These are phyloP conservation scores for Plasmodium relictum DNA, from an alignment of 169 alveolate genomes.

Conservation along the genomic window DNA sequence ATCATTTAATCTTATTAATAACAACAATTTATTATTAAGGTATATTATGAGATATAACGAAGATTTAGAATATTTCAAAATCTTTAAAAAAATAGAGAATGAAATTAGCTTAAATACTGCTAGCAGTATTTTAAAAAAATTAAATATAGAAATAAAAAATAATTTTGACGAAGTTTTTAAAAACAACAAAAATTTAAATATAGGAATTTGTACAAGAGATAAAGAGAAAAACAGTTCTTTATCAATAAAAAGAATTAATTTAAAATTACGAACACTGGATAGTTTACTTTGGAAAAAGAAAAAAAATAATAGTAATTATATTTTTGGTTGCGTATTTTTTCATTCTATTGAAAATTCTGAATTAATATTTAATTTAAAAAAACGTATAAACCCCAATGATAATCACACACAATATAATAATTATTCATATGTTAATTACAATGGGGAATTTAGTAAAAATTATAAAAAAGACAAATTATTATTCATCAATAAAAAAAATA, in stretches of 20 bases:
- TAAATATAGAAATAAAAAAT: constrained; percentile 29
- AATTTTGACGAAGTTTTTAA: constrained; percentile 28
- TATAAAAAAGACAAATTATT: background rate
- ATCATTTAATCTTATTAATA: background rate
- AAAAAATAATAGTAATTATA: background rate
- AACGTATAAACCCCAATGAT: background rate
- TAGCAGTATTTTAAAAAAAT: constrained; percentile 10
- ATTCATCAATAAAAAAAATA: background rate
- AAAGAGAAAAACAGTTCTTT: background rate
- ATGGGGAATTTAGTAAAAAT: background rate
- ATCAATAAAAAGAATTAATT: too few species aligned
- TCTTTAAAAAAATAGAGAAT: background rate
- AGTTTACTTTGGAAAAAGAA: background rate
- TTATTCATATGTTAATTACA: background rate
- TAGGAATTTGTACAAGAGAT: constrained; percentile 65
- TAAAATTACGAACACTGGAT: too few species aligned
- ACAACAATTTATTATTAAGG: background rate
- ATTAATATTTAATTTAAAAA: constrained; percentile 3
- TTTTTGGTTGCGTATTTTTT: constrained; percentile 42
- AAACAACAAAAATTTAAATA: constrained; percentile 24
- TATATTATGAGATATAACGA: constrained; percentile 10
- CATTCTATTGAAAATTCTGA: constrained; percentile 22
- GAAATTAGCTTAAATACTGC: background rate
- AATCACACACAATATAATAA: background rate
- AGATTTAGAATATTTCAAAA: background rate